Percentiles rank a stretch among this genome's conserved stretches.
phyloP scores from a whole-genome alignment of 441 rosid species.

The Biscutella laevigata region DNA sequence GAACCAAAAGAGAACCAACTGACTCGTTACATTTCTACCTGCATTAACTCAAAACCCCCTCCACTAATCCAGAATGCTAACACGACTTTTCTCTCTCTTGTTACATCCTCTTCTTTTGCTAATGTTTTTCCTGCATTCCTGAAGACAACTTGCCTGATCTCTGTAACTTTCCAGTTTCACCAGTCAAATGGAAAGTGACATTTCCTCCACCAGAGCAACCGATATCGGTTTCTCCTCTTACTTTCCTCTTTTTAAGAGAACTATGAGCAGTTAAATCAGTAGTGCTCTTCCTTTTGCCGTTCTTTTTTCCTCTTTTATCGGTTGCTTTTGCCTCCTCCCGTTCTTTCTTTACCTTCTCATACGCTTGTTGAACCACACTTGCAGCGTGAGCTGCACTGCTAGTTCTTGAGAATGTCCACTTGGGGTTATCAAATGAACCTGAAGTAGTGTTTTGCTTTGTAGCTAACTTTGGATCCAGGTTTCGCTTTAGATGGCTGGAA shows the following conservation, averaged over 20 bases:
- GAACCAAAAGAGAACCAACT: no score
- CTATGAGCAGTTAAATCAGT: conserved; percentile 22
- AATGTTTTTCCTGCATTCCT: not conserved
- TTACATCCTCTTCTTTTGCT: not conserved
- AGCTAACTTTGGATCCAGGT: conserved; percentile 30
- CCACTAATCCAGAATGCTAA: not conserved
- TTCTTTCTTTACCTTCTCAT: conserved; percentile 54
- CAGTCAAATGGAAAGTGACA: not conserved
- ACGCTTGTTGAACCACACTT: conserved; percentile 51
- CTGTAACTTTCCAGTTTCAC: conserved; percentile 8
- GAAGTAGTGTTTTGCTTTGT: conserved; percentile 20
- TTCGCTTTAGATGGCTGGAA: conserved; percentile 29
- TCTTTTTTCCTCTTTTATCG: conserved; percentile 40
- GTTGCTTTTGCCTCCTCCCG: conserved; percentile 54
- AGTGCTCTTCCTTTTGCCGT: conserved; percentile 33
- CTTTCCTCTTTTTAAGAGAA: conserved; percentile 13
- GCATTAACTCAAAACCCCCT: not conserved
- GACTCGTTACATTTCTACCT: no score
- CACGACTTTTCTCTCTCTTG: not conserved
- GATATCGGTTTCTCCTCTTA: conserved; percentile 4
- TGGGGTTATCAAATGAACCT: conserved; percentile 28
- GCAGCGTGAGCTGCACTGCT: conserved; percentile 53
- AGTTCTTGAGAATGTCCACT: conserved; percentile 41
- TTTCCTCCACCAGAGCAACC: conserved; percentile 10
- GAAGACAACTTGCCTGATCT: not conserved